Evolutionary conservation across 208 protist species (phyloP).

Genomic region (Perkinsela sp.): DNA sequence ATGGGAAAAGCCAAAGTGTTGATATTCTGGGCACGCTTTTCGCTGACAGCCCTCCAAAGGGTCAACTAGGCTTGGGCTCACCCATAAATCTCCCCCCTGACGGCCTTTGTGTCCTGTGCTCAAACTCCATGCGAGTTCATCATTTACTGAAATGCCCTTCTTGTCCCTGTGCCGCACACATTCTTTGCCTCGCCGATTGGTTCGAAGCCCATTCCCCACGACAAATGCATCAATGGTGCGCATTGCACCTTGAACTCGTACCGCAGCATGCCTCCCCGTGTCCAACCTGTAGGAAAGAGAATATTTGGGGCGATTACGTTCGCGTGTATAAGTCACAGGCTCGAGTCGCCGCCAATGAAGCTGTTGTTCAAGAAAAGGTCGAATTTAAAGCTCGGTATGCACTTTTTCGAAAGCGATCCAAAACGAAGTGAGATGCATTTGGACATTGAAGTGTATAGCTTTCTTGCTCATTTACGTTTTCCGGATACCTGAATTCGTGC

Average conservation of each 20-base stretch:
- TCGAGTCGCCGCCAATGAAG: not conserved
- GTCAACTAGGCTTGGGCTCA: no score
- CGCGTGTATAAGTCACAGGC: not conserved
- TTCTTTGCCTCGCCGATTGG: not conserved
- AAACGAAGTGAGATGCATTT: no score
- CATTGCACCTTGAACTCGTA: not conserved
- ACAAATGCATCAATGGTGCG: not conserved
- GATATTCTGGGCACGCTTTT: no score
- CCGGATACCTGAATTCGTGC: no score
- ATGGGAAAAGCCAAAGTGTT: no score
- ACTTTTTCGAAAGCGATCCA: not conserved
- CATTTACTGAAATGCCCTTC: not conserved
- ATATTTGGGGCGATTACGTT: not conserved
- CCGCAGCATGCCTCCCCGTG: not conserved
- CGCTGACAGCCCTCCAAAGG: no score
- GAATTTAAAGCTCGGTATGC: not conserved
- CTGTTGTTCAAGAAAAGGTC: not conserved
- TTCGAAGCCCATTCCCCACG: not conserved
- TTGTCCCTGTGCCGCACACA: not conserved
- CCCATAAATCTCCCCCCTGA: not conserved
- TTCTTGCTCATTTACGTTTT: no score
- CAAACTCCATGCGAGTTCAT: not conserved
- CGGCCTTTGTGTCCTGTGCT: not conserved
- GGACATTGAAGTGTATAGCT: no score
- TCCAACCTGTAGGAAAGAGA: not conserved